These are phyloP conservation scores for Candida oleophila DNA, from an alignment of 805 yeast genomes.

Conservation along the genomic window DNA sequence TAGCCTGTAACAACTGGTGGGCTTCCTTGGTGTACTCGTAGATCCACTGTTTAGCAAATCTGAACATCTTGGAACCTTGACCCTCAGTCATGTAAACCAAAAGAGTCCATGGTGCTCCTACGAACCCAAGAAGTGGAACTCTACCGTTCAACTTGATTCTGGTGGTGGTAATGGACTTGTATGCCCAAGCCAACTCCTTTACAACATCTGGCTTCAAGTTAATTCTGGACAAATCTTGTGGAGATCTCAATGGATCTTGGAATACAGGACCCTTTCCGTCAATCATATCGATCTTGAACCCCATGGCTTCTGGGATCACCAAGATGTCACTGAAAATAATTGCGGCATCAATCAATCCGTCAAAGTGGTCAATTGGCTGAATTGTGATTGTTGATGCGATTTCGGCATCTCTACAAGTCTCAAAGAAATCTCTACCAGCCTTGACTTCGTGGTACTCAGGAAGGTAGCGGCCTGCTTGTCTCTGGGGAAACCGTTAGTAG, in stretches of 20 bases:
- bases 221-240: constrained; percentile 61
- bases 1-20: constrained; percentile 67
- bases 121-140: constrained; percentile 92
- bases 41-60: constrained; percentile 91
- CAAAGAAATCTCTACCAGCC: constrained; percentile 84
- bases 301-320: constrained; percentile 98
- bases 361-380: constrained; percentile 89
- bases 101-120: constrained; percentile 98
- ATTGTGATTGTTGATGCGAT: constrained; percentile 91
- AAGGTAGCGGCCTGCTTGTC: constrained; percentile 94
- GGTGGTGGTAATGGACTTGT: constrained; percentile 89
- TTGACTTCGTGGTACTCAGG: constrained; percentile 93
- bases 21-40: constrained; percentile 74
- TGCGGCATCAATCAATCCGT: constrained; percentile 92
- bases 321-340: constrained; percentile 93
- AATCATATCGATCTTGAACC: constrained; percentile 89
- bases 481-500: constrained; percentile 30
- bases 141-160: constrained; percentile 82
- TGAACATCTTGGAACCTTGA: constrained; percentile 88
- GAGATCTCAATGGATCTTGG: constrained; percentile 79
- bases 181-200: constrained; percentile 89
- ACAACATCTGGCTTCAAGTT: constrained; percentile 66
- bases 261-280: constrained; percentile 95
- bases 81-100: constrained; percentile 98
- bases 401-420: constrained; percentile 93